These are phyloP conservation scores for Magnusiomyces suaveolens DNA, from an alignment of 1,139 yeast species.

Conservation along the genomic window DNA sequence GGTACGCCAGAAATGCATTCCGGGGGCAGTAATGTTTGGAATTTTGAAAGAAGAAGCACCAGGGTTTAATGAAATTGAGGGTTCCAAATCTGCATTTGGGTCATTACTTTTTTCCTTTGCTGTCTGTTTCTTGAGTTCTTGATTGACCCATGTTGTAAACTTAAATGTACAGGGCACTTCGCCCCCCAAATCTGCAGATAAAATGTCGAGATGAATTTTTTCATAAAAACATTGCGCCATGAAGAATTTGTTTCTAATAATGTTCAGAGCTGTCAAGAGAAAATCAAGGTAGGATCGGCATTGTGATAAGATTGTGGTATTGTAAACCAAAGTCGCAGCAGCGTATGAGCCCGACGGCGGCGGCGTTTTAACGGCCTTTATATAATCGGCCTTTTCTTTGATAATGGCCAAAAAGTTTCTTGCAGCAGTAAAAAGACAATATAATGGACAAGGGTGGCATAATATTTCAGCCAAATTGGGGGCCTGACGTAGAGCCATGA, in stretches of 20 bases:
- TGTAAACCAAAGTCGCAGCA: neutral
- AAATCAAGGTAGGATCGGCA: conserved; percentile 20
- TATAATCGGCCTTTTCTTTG: conserved; percentile 14
- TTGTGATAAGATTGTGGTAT: neutral
- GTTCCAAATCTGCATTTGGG: too few relatives aligned
- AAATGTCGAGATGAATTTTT: conserved; percentile 9
- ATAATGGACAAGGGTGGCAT: conserved; percentile 18
- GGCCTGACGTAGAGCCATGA: conserved; percentile 18
- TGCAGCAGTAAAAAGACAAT: conserved; percentile 22
- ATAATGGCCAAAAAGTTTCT: conserved; percentile 21
- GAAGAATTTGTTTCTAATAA: conserved; percentile 16
- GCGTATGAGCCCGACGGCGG: neutral
- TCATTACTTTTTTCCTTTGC: neutral
- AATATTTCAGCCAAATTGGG: conserved; percentile 15
- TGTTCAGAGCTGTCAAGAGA: conserved; percentile 20
- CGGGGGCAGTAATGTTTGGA: too few relatives aligned
- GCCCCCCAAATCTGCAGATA: neutral
- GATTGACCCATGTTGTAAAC: neutral
- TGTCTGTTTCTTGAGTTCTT: neutral
- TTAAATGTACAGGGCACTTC: neutral
- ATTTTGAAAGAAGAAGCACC: too few relatives aligned
- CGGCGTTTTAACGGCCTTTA: neutral
- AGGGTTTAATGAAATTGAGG: too few relatives aligned
- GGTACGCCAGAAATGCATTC: too few relatives aligned
- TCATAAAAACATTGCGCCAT: conserved; percentile 19